phyloP scores from a whole-genome alignment of 139 green algal genomes.

The Chlorella sp. region DNA sequence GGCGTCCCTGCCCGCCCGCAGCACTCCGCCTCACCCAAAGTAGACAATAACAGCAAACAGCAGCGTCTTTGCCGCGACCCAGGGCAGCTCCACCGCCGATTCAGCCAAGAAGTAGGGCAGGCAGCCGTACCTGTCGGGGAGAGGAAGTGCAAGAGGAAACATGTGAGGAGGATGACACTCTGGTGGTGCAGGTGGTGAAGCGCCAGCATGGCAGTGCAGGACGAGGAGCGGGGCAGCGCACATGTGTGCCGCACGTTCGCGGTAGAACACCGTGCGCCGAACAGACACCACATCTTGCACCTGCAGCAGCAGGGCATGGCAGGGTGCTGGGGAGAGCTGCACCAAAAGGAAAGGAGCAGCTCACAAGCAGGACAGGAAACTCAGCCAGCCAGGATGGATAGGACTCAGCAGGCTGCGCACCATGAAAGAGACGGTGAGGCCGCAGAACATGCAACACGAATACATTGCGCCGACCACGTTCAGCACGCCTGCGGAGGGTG shows the following conservation, averaged over 20 bases:
- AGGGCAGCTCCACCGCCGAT: not conserved
- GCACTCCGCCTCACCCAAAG: too few species aligned
- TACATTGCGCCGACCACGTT: not conserved
- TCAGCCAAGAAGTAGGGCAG: constrained; percentile 53
- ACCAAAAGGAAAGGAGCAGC: not conserved
- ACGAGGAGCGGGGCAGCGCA: constrained; percentile 50
- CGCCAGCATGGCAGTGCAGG: constrained; percentile 7
- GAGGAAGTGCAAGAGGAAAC: not conserved
- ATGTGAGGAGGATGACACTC: not conserved
- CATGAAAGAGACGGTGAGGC: not conserved
- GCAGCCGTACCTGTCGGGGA: constrained; percentile 29
- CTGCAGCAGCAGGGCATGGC: too few species aligned
- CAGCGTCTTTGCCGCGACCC: not conserved
- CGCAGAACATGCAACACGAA: not conserved
- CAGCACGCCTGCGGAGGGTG: not conserved
- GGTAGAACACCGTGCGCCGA: not conserved
- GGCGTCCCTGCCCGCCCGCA: not conserved
- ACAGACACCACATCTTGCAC: too few species aligned
- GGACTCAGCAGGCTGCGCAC: not conserved
- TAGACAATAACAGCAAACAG: constrained; percentile 14
- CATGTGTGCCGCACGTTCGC: not conserved
- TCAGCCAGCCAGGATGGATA: not conserved
- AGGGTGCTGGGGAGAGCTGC: not conserved
- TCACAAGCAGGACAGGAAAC: not conserved
- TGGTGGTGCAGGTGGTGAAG: too few species aligned